Evolutionary conservation across 805 yeast species (phyloP), one percentile per base, ranked within the genome.

Genomic region (Sugiyamaella marilandica): DNA sequence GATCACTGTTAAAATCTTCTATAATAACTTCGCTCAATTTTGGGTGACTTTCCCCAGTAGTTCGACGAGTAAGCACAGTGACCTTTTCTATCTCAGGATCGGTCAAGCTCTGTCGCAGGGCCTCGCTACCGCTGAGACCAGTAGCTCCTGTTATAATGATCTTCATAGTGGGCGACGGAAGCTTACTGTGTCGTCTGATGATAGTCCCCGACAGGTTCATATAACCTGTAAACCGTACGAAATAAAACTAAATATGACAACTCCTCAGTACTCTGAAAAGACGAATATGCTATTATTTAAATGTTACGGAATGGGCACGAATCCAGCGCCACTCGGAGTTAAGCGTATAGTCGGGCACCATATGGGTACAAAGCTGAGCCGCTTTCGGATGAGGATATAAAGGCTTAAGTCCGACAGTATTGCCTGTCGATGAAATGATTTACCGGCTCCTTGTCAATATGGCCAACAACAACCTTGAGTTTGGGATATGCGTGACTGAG

Each of bases 401-500:
- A 24, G 7, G 29, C 11, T 51, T 45, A 61, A 10, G 90, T 82
- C 5, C 97, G 96, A 67, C 84, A 90, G 66, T 90, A 90, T 53
- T 78, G 74, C 10, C 84, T 70, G 67, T 89, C 97, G 26, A 90
- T 75, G 63, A 83, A 88, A 52, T 95, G 75, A 52, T 74, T 76
- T 54, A 82, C 71, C 65, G 85, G 81, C 76, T 82, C 79, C 75
- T 58, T 44, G 14, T 55, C 61, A 55, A 87, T 67, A 55, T 78
- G 77, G 0, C 90, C 97, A 31, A 83, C 82, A 19, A 86, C 85
- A 2, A 90, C 70, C 29, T 78, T 78, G 1, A 91, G 83, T 1
- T 76, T 65, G 1, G 87, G 84, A 64, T 87, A 92, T 0, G 92
- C 96, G 45, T 80, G 78, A 50, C 82, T 67, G 1, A 92, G 77